A percentile compares a stretch with the other conserved stretches of the same genome.
phyloP scores from a whole-genome alignment of 768 basidiomycete genomes.

The Phanerochaete sordida region DNA sequence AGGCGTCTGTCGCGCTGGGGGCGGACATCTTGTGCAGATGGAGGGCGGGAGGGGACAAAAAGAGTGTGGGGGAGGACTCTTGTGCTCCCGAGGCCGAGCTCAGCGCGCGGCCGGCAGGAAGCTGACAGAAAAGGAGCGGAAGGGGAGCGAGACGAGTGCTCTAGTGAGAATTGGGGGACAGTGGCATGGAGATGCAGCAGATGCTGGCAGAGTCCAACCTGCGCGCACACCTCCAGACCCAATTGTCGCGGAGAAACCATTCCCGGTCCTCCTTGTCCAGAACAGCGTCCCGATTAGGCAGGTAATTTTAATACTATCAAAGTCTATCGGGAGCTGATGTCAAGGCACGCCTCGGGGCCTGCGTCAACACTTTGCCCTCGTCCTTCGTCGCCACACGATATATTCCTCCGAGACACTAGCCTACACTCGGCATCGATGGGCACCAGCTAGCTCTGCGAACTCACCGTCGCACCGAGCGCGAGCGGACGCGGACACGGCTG shows the following conservation, averaged over 20 bases:
- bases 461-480: too few relatives aligned
- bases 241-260: not conserved
- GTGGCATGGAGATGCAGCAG: not conserved
- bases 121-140: not conserved
- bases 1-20: not conserved
- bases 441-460: too few relatives aligned
- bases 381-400: not conserved
- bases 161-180: not conserved
- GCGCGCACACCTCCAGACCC: not conserved
- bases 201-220: not conserved
- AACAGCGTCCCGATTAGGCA: not conserved
- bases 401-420: not conserved
- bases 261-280: not conserved
- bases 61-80: not conserved
- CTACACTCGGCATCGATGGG: too few relatives aligned
- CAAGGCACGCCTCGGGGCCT: not conserved
- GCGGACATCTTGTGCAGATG: not conserved
- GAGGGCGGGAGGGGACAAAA: not conserved
- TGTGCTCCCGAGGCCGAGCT: not conserved
- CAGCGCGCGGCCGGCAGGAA: not conserved
- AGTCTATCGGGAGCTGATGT: conserved; percentile 1
- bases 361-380: not conserved
- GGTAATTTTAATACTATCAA: not conserved
- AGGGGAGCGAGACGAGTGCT: not conserved
- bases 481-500: not conserved